Conservation (phyloP, 164 flowering plant genomes). For the Dillenia suffruticosa region DNA sequence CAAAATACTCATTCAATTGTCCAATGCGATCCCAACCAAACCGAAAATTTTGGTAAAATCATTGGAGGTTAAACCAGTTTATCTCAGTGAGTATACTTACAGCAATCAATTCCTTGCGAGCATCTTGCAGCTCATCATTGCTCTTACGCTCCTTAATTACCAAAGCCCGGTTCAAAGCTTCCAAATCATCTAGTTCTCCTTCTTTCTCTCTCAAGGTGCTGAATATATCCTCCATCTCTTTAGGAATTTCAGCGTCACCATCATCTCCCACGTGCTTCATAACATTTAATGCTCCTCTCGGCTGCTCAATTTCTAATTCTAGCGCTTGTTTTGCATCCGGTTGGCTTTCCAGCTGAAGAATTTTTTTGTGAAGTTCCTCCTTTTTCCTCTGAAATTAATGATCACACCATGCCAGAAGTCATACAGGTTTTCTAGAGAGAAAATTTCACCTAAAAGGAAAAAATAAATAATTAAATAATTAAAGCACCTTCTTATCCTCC, state of each 20-base stretch:
- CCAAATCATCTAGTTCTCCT: constrained; percentile 40
- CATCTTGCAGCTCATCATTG: constrained; percentile 57
- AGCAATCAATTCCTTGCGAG: constrained; percentile 58
- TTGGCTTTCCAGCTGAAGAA: constrained; percentile 47
- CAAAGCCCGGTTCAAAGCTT: constrained; percentile 41
- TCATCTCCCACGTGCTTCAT: constrained; percentile 60
- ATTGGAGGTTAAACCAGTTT: too few relatives aligned
- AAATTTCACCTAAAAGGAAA: too few relatives aligned
- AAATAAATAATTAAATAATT: neutral
- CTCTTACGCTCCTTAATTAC: constrained; percentile 44
- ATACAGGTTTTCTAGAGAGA: constrained; percentile 18
- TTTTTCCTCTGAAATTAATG: constrained; percentile 46
- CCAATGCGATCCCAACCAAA: too few relatives aligned
- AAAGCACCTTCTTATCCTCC: constrained; percentile 61
- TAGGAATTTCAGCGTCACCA: constrained; percentile 35
- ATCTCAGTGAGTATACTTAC: constrained; percentile 24
- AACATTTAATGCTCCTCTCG: constrained; percentile 60
- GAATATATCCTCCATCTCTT: constrained; percentile 31
- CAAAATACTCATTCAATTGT: too few relatives aligned
- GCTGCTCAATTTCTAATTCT: constrained; percentile 64
- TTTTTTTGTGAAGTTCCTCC: constrained; percentile 43
- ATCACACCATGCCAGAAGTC: constrained; percentile 14
- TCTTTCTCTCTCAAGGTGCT: constrained; percentile 50
- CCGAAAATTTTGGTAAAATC: too few relatives aligned
- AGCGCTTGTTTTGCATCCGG: constrained; percentile 74